Evolutionary conservation across 805 yeast genomes (phyloP).

Genomic region (Cyberlindnera suaveolens): DNA sequence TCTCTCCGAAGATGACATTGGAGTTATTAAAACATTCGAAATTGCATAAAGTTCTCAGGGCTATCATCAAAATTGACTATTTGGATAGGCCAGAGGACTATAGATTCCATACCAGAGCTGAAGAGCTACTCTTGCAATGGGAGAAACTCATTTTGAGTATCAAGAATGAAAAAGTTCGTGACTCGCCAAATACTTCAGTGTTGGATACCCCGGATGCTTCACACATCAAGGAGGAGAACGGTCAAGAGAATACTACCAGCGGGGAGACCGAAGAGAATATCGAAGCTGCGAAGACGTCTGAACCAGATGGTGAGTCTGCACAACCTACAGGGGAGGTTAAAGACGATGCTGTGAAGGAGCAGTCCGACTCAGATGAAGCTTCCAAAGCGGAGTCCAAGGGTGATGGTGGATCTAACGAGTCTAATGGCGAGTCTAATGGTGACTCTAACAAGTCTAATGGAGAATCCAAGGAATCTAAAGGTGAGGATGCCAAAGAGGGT

Average conservation of each 20-base stretch:
- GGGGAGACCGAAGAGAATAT: background rate
- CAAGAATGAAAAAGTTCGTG: slow-evolving; percentile 1
- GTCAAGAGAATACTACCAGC: background rate
- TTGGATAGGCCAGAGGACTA: slow-evolving; percentile 38
- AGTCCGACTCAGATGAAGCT: too few relatives aligned
- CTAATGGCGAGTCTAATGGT: background rate
- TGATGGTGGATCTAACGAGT: background rate
- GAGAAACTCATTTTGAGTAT: slow-evolving; percentile 24
- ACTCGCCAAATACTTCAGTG: slow-evolving; percentile 15
- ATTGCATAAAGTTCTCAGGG: slow-evolving; percentile 46
- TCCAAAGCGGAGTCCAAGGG: too few relatives aligned
- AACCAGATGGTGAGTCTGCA: background rate
- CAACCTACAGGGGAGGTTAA: background rate
- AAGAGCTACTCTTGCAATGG: slow-evolving; percentile 38
- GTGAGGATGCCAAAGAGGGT: too few relatives aligned
- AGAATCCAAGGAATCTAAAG: background rate
- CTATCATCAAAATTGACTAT: slow-evolving; percentile 34
- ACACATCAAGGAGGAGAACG: background rate
- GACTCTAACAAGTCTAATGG: background rate
- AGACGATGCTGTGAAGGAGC: background rate
- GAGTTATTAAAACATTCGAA: slow-evolving; percentile 39
- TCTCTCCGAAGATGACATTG: slow-evolving; percentile 30
- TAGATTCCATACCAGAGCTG: slow-evolving; percentile 39
- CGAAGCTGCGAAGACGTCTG: background rate
- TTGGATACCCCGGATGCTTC: slow-evolving; percentile 1